phyloP scores from a whole-genome alignment of 768 basidiomycete species.

The Arthromyces matolae region DNA sequence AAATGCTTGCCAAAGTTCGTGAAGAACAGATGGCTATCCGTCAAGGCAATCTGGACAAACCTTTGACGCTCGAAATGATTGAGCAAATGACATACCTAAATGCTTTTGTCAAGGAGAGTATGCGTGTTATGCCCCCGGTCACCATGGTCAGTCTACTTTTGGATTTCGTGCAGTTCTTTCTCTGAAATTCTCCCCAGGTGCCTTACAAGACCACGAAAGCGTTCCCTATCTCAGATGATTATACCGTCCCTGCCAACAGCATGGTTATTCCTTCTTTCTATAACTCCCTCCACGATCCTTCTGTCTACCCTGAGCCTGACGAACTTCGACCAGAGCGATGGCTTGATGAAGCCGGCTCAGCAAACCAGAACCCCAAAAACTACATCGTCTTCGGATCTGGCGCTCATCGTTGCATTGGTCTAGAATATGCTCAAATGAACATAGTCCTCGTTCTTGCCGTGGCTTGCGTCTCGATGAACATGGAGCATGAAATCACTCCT shows the following conservation, averaged over 20 bases:
- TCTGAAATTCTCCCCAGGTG: conserved; percentile 47
- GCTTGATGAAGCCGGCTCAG: conserved; percentile 76
- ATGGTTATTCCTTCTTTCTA: conserved; percentile 96
- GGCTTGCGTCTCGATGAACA: conserved; percentile 78
- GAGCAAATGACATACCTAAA: conserved; percentile 91
- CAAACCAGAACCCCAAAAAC: conserved; percentile 86
- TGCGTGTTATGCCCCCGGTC: conserved; percentile 90
- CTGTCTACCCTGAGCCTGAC: conserved; percentile 85
- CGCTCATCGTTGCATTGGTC: conserved; percentile 87
- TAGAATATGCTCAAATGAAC: conserved; percentile 92
- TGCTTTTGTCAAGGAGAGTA: conserved; percentile 91
- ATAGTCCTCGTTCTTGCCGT: conserved; percentile 81
- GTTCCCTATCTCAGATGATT: conserved; percentile 90
- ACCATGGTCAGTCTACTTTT: conserved; percentile 67
- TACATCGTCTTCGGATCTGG: conserved; percentile 95
- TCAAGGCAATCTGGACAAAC: conserved; percentile 67
- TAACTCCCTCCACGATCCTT: conserved; percentile 87
- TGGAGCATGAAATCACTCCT: conserved; percentile 82
- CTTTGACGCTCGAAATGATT: conserved; percentile 82
- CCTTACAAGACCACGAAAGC: conserved; percentile 88
- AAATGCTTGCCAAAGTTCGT: conserved; percentile 81
- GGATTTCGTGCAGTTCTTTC: not conserved
- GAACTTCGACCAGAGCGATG: conserved; percentile 85
- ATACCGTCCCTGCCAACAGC: conserved; percentile 85
- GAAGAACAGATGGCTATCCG: conserved; percentile 88